Conservation (phyloP, 306 rosid species). For the Arachis hypogaea region DNA sequence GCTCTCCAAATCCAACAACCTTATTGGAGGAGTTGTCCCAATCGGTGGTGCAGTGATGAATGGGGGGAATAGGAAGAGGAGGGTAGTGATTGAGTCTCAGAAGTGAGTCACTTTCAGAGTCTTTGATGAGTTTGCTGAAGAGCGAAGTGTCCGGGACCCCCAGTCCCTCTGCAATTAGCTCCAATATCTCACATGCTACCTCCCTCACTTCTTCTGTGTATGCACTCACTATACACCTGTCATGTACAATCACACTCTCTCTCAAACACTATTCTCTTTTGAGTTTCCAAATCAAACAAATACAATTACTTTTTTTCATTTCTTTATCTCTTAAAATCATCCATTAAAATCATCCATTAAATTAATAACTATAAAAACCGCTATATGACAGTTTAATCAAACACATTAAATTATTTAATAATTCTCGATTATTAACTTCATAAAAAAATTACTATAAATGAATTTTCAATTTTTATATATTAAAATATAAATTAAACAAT, state of each 20-base stretch:
- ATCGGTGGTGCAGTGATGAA: constrained; percentile 25
- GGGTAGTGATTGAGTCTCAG: constrained; percentile 91
- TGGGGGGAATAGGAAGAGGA: constrained; percentile 20
- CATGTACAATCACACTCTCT: neutral
- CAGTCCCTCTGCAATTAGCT: constrained; percentile 70
- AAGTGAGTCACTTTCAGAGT: constrained; percentile 64
- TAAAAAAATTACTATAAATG: too few relatives aligned
- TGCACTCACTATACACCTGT: constrained; percentile 53
- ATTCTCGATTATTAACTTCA: too few relatives aligned
- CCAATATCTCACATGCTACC: constrained; percentile 76
- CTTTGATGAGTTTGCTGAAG: constrained; percentile 63
- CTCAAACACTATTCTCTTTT: neutral
- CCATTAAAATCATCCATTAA: too few relatives aligned
- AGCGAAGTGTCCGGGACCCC: constrained; percentile 56
- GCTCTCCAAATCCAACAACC: constrained; percentile 75
- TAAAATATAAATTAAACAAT: too few relatives aligned
- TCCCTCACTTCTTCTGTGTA: constrained; percentile 60
- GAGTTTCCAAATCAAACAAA: too few relatives aligned
- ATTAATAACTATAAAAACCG: too few relatives aligned
- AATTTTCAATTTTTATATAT: too few relatives aligned
- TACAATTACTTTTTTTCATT: too few relatives aligned
- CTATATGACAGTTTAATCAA: too few relatives aligned
- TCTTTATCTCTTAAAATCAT: too few relatives aligned
- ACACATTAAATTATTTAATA: too few relatives aligned
- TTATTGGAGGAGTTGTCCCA: constrained; percentile 34